Evolutionary conservation across 2,329 filamentous ascomycete genomes (phyloP).

Genomic region (Epichloe scottii): DNA sequence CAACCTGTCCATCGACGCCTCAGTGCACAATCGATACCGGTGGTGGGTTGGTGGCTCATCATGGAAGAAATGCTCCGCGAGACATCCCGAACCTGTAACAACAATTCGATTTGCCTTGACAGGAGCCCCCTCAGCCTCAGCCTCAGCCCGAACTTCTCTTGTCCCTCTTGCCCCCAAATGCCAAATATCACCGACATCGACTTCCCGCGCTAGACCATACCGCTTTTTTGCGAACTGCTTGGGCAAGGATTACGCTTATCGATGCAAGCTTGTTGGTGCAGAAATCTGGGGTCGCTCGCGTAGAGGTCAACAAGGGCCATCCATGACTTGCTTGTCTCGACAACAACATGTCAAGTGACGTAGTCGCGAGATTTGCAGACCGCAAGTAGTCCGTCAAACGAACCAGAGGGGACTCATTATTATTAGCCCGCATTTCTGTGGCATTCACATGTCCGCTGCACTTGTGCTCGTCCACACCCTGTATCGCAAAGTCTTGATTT

Average conservation of each 20-base stretch:
- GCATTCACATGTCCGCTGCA: not conserved
- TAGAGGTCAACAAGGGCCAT: not conserved
- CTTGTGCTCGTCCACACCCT: not conserved
- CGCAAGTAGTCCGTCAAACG: not conserved
- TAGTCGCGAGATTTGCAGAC: not conserved
- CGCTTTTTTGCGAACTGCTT: not conserved
- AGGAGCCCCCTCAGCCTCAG: no score
- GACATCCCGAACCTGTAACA: no score
- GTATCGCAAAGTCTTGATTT: not conserved
- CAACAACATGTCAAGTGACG: not conserved
- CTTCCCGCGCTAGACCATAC: not conserved
- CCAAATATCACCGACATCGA: not conserved
- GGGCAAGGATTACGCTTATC: not conserved
- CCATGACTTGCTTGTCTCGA: no score
- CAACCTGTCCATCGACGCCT: conserved; percentile 2
- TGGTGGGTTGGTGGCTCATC: no score
- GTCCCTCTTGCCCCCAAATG: no score
- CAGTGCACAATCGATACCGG: conserved; percentile 3
- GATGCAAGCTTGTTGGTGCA: not conserved
- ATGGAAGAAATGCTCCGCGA: conserved; percentile 7
- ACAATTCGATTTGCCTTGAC: not conserved
- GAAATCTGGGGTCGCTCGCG: not conserved
- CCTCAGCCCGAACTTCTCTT: no score
- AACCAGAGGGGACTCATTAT: not conserved
- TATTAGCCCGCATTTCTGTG: not conserved